These are phyloP conservation scores for Xylaria sp. DNA, from an alignment of 2,329 filamentous ascomycete genomes.

Conservation along the genomic window DNA sequence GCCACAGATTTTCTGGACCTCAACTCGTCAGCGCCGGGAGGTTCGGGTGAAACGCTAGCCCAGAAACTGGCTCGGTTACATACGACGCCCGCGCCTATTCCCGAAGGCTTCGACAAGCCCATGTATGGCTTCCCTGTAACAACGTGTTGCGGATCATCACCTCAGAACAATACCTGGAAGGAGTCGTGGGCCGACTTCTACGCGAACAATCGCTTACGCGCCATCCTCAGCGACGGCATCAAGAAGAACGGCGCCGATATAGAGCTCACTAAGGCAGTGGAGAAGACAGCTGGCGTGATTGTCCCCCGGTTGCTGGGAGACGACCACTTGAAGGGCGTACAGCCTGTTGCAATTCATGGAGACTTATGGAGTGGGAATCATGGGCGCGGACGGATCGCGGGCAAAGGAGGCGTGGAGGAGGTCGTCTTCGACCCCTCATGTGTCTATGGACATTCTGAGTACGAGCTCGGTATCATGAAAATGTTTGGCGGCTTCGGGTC, in stretches of 20 bases:
- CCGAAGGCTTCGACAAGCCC: conserved; percentile 65
- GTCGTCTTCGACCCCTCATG: conserved; percentile 85
- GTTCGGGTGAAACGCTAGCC: conserved; percentile 70
- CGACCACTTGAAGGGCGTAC: conserved; percentile 69
- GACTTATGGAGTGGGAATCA: conserved; percentile 95
- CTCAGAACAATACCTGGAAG: conserved; percentile 80
- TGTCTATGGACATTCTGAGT: conserved; percentile 89
- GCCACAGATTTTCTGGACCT: conserved; percentile 86
- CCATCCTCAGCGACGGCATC: conserved; percentile 68
- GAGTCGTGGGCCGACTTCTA: conserved; percentile 87
- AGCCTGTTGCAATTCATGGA: conserved; percentile 87
- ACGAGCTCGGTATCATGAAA: conserved; percentile 90
- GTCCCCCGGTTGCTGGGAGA: conserved; percentile 82
- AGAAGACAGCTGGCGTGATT: conserved; percentile 69
- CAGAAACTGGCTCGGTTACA: conserved; percentile 83
- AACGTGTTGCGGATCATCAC: conserved; percentile 87
- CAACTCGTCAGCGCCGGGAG: conserved; percentile 53
- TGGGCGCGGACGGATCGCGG: conserved; percentile 69
- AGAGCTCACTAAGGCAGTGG: conserved; percentile 71
- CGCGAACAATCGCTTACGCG: conserved; percentile 76
- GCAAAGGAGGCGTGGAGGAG: conserved; percentile 67
- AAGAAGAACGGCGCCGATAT: conserved; percentile 71
- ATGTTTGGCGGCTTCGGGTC: conserved; percentile 92
- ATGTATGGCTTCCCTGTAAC: conserved; percentile 85
- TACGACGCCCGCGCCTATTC: conserved; percentile 74